Conservation (phyloP, 2,329 filamentous ascomycete species). For the Coleophoma eucalyptorum region DNA sequence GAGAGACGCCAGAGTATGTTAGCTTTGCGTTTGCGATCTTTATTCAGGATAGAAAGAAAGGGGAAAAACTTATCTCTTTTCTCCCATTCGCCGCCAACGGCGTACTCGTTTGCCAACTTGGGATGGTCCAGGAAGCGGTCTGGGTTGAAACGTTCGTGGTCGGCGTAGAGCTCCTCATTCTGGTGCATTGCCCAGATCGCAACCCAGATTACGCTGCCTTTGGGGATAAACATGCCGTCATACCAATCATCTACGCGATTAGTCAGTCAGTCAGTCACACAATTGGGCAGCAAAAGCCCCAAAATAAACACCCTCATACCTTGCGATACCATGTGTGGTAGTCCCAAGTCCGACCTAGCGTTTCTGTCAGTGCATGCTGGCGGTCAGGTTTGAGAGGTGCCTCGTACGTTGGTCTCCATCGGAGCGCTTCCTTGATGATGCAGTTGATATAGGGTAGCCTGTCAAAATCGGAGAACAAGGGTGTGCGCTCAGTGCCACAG, state of each 20-base stretch:
- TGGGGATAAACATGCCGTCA: conserved; percentile 32
- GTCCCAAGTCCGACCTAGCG: conserved; percentile 28
- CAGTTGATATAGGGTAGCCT: conserved; percentile 36
- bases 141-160: conserved; percentile 39
- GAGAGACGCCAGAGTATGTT: too few relatives aligned
- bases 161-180: conserved; percentile 31
- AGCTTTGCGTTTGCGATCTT: too few relatives aligned
- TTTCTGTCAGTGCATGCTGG: too few relatives aligned
- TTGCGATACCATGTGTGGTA: conserved; percentile 31
- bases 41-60: too few relatives aligned
- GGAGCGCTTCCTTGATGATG: conserved; percentile 38
- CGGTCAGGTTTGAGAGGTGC: too few relatives aligned
- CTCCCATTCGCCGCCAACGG: conserved; percentile 50
- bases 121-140: conserved; percentile 23
- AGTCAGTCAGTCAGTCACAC: background rate
- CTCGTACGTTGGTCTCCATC: conserved; percentile 41
- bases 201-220: conserved; percentile 20
- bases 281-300: background rate
- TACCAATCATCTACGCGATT: conserved; percentile 18
- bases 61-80: too few relatives aligned
- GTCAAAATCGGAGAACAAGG: conserved; percentile 32
- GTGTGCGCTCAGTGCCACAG: conserved; percentile 32
- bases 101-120: conserved; percentile 21
- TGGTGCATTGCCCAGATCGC: conserved; percentile 31
- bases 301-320: background rate